Conservation (phyloP, 176 grass and related monocot species). For the Alopecurus myosuroides region DNA sequence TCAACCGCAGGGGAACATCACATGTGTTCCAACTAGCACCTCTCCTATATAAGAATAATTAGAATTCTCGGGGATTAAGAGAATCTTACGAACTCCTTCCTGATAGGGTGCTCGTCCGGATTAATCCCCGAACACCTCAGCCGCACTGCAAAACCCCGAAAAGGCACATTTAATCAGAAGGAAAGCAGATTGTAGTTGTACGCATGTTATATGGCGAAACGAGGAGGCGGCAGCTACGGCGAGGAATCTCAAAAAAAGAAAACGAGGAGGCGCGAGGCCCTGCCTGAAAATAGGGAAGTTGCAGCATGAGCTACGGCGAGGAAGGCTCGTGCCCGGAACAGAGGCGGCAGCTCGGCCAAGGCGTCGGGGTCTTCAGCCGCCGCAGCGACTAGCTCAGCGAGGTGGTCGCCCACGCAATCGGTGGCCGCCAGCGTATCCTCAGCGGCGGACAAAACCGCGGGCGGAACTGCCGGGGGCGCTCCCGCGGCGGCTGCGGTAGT, state of each 20-base stretch:
- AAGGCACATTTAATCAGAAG: neutral
- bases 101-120: slow-evolving; percentile 76
- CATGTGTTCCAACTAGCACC: neutral
- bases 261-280: neutral
- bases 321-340: slow-evolving; percentile 61
- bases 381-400: slow-evolving; percentile 53
- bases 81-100: slow-evolving; percentile 71
- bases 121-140: slow-evolving; percentile 74
- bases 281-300: slow-evolving; percentile 61
- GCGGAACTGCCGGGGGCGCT: slow-evolving; percentile 23
- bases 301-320: slow-evolving; percentile 59
- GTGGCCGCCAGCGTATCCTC: slow-evolving; percentile 50
- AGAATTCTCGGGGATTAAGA: neutral
- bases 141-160: slow-evolving; percentile 38
- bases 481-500: neutral
- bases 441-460: slow-evolving; percentile 39
- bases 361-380: slow-evolving; percentile 47
- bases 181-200: neutral
- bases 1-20: neutral
- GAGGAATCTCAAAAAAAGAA: too few relatives aligned
- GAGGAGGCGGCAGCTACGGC: neutral
- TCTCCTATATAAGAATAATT: neutral
- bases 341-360: slow-evolving; percentile 61
- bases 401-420: slow-evolving; percentile 50
- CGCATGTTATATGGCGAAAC: neutral